Conservation (phyloP, 495 filamentous ascomycete genomes). For the Hamigera avellanea region DNA sequence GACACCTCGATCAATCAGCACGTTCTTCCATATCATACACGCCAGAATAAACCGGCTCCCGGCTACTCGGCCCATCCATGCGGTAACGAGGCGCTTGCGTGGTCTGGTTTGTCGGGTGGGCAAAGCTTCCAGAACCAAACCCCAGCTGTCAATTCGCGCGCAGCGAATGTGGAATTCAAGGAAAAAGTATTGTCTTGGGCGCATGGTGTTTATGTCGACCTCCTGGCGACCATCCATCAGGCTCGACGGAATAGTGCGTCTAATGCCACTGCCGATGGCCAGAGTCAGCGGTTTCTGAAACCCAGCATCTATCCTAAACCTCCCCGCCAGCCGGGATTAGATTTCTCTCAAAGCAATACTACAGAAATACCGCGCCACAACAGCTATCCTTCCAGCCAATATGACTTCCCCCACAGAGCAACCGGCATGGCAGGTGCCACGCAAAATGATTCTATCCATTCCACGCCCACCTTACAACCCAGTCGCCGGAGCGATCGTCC, state of each 20-base stretch:
- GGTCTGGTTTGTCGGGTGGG: constrained; percentile 13
- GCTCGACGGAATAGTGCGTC: constrained; percentile 34
- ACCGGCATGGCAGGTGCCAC: no score
- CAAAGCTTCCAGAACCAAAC: constrained; percentile 13
- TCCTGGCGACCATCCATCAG: constrained; percentile 65
- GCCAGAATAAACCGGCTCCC: constrained; percentile 7
- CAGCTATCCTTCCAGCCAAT: constrained; percentile 29
- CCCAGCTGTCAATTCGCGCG: constrained; percentile 9
- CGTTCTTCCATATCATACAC: constrained; percentile 25
- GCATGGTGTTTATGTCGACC: constrained; percentile 76
- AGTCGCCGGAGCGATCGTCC: constrained; percentile 16
- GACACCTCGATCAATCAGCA: constrained; percentile 9
- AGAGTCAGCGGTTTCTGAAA: constrained; percentile 31
- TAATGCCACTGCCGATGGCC: constrained; percentile 19
- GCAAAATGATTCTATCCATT: background rate
- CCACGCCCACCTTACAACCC: constrained; percentile 5
- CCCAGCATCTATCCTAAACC: constrained; percentile 53
- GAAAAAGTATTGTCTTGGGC: constrained; percentile 79
- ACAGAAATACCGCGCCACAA: constrained; percentile 27
- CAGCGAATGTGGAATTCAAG: constrained; percentile 51
- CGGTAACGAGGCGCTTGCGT: constrained; percentile 10
- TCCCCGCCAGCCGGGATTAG: constrained; percentile 39
- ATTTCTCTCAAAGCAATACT: constrained; percentile 22
- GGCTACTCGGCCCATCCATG: constrained; percentile 11
- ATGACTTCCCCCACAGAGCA: constrained; percentile 13